phyloP scores from a whole-genome alignment of 2,329 filamentous ascomycete genomes.

The Aspergillus transmontanensis region DNA sequence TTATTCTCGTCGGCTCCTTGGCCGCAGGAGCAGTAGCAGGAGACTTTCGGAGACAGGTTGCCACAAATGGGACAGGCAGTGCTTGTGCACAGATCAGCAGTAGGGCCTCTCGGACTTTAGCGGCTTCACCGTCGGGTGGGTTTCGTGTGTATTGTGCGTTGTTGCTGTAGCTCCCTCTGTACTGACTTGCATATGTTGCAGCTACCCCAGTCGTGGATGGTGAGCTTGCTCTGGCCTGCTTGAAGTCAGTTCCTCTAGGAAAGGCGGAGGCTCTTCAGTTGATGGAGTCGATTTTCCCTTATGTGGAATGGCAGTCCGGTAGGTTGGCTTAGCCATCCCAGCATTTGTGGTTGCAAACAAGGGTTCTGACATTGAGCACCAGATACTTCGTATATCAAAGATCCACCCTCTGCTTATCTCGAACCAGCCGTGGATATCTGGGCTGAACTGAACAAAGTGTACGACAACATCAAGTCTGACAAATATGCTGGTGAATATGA shows the following conservation, averaged over 20 bases:
- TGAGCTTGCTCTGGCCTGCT: not conserved
- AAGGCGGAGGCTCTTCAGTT: not conserved
- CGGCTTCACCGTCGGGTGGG: not conserved
- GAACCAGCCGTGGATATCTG: constrained; percentile 1
- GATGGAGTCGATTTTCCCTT: not conserved
- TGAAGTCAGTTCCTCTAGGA: not conserved
- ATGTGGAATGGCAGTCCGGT: not conserved
- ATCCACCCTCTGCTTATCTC: not conserved
- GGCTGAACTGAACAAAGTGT: not conserved
- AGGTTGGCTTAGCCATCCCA: not conserved
- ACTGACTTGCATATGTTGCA: not conserved
- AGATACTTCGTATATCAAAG: constrained; percentile 1
- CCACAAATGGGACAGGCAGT: not conserved
- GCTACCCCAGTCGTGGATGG: not conserved
- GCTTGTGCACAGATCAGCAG: not conserved
- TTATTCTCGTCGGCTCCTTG: not conserved
- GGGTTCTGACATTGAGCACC: not conserved
- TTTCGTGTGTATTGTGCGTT: not conserved
- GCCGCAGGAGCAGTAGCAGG: not conserved
- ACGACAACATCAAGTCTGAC: not conserved
- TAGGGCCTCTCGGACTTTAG: not conserved
- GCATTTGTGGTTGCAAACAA: not conserved
- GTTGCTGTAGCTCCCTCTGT: accelerated
- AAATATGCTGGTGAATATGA: not conserved
- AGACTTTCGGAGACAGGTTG: not conserved